Base-by-base conservation (phyloP, 1,284 basidiomycete species). In the Leccinum pallidistipes region DNA sequence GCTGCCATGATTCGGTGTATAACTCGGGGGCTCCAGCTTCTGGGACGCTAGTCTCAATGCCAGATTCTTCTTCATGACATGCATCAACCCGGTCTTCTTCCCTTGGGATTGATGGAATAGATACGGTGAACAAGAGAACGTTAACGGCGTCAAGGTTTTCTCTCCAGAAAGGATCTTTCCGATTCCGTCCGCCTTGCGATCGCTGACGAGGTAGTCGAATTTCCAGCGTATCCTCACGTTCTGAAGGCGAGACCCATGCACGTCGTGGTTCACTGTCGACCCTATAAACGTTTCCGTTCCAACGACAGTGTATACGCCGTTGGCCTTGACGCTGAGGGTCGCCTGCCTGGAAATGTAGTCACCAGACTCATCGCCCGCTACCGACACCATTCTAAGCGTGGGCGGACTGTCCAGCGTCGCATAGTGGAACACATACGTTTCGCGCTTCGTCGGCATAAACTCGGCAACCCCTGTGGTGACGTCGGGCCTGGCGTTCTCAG, bases 291-390 rank as follows among this genome's bases (percentile, higher is more conserved):
- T 65, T 71, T 94, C 91, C 24, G 76, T 78, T 11, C 91, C 91
- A 38, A 80, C 80, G 12, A 92, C 85, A 12, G 82, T 81, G 72
- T 92, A 94, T 6, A 91, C 84, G 0, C 92, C 91, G 59, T 87
- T 88, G 3, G 79, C 71, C 69, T 86, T 89, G 63, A 92, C 75
- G 52, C 77, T 78, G 51, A 94, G 80, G 27, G 81, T 82, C 9
- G 89, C 91, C 65, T 91, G 86, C 31, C 87, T 83, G 4, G 88
- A 86, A 45, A 90, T 80, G 69, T 88, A 89, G 70, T 94, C 92
- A 43, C 82, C 81, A 38, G 81, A 79, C 64, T 88, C 87, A 56
- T 88, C 83, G 3, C 81, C 83, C 50, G 86, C 84, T 57, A 88
- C 74, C 6, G 82, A 87, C 32, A 94, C 73, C 59, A 88, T 81